A percentile compares a stretch with the other conserved stretches of the same genome.
phyloP scores from a whole-genome alignment of 495 filamentous ascomycete genomes.

The Aspergillus wentii region DNA sequence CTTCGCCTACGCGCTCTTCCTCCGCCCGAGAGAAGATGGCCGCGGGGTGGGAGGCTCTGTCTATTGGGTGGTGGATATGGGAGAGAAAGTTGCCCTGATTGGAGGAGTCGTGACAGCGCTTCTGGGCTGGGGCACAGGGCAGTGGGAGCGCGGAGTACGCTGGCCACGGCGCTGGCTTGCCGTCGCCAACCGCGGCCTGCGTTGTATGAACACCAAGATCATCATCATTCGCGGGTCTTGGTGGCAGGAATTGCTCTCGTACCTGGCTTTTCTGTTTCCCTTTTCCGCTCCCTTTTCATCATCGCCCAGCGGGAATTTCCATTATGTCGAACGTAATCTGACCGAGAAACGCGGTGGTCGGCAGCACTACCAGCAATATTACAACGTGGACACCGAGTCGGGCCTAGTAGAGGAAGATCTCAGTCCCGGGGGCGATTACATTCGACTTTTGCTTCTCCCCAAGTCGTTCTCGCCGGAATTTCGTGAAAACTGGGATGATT shows the following conservation, averaged over 20 bases:
- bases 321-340: conserved; percentile 54
- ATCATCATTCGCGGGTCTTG: conserved; percentile 81
- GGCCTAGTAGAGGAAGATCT: conserved; percentile 68
- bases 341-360: conserved; percentile 36
- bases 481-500: conserved; percentile 95
- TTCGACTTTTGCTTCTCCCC: conserved; percentile 84
- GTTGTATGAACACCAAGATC: conserved; percentile 91
- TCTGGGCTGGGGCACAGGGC: conserved; percentile 87
- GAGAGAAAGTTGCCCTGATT: conserved; percentile 81
- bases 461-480: conserved; percentile 95
- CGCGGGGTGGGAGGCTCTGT: conserved; percentile 84
- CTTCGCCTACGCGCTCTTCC: conserved; percentile 83
- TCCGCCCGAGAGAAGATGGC: conserved; percentile 87
- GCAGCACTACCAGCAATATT: conserved; percentile 34
- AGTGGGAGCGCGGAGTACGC: conserved; percentile 90
- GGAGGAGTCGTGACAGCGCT: conserved; percentile 78
- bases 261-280: conserved; percentile 70
- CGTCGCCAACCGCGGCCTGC: conserved; percentile 80
- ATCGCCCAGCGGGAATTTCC: conserved; percentile 58
- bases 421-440: conserved; percentile 80
- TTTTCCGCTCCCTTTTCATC: conserved; percentile 63
- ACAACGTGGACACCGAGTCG: conserved; percentile 52
- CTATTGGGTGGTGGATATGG: conserved; percentile 90
- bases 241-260: conserved; percentile 69
- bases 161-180: conserved; percentile 92